Evolutionary conservation across 805 yeast species (phyloP).

Genomic region (Wickerhamiella qilinensis): DNA sequence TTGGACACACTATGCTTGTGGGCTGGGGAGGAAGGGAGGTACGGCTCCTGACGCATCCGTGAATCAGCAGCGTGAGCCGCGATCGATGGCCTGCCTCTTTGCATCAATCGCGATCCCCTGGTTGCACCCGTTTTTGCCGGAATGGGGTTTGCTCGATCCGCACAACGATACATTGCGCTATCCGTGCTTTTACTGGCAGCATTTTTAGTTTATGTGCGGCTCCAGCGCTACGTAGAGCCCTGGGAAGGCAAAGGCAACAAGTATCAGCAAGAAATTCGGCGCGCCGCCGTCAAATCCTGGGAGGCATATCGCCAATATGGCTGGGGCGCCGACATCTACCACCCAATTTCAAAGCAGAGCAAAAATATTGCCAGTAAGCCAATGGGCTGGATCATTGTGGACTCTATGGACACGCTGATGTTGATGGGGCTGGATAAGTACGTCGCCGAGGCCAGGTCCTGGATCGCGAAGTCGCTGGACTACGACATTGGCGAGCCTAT

Average conservation of each 20-base stretch:
- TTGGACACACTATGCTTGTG: no score
- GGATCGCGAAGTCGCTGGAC: conserved; percentile 21
- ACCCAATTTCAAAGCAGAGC: conserved; percentile 12
- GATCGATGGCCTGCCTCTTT: no score
- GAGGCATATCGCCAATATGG: conserved; percentile 26
- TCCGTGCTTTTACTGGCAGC: no score
- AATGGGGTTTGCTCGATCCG: background rate
- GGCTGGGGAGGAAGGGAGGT: no score
- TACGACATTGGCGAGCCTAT: conserved; percentile 43
- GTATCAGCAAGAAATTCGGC: conserved; percentile 19
- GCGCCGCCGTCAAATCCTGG: conserved; percentile 31
- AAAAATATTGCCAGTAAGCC: conserved; percentile 17
- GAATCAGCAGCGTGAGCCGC: no score
- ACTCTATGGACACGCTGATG: conserved; percentile 34
- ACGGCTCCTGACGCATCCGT: no score
- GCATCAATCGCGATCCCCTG: no score
- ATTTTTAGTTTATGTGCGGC: no score
- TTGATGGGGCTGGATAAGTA: conserved; percentile 30
- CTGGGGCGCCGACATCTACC: conserved; percentile 27
- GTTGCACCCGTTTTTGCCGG: no score
- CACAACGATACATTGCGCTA: no score
- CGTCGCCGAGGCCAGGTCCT: conserved; percentile 24
- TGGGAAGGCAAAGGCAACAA: no score
- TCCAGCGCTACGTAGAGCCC: no score
- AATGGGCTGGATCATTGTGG: conserved; percentile 33